Evolutionary conservation across 192 early-diverging fungal species (phyloP).

Genomic region (Gonapodya sp.): DNA sequence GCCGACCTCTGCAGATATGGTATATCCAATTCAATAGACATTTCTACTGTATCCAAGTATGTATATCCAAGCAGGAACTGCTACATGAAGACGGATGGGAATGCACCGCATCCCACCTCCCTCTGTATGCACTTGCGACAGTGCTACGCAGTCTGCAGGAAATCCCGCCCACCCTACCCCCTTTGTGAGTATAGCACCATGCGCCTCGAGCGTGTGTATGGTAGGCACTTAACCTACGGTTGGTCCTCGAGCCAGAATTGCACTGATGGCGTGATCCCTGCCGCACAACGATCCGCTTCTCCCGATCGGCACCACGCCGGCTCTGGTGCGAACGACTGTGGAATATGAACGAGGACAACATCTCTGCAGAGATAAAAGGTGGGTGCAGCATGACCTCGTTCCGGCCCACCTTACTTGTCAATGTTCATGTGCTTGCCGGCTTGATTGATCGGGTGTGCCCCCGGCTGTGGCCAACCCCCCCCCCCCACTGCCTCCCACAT

Average conservation of each 20-base stretch:
- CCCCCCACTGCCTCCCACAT: no score
- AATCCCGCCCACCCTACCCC: not conserved
- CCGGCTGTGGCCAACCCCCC: no score
- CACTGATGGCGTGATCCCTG: no score
- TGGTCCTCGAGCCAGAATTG: not conserved
- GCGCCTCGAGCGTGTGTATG: not conserved
- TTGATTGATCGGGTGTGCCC: not conserved
- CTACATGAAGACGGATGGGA: no score
- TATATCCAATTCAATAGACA: no score
- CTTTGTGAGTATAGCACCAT: not conserved
- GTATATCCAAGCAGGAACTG: no score
- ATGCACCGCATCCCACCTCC: no score
- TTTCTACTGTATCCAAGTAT: no score
- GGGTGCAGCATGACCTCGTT: not conserved
- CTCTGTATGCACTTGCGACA: no score
- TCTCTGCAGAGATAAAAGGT: not conserved
- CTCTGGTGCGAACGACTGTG: not conserved
- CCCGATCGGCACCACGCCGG: not conserved
- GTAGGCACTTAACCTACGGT: not conserved
- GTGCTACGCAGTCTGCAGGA: no score
- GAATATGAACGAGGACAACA: not conserved
- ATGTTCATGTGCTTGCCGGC: not conserved
- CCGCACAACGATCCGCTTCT: not conserved
- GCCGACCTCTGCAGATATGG: no score
- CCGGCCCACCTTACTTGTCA: not conserved